These are phyloP conservation scores for Euryodendron excelsum DNA, from an alignment of 148 eudicot species.

Conservation along the genomic window DNA sequence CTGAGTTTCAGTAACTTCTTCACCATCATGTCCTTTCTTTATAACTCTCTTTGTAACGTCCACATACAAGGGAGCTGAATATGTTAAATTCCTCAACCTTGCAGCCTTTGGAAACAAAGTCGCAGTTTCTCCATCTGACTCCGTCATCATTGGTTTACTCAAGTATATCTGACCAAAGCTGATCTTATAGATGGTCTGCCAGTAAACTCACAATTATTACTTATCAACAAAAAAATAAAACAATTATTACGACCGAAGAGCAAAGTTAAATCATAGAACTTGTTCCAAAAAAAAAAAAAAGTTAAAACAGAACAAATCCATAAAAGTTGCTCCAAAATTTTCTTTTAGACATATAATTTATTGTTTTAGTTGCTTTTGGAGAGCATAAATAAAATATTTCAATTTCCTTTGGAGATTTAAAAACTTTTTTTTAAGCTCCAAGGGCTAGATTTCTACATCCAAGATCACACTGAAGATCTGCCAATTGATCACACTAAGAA, in stretches of 20 bases:
- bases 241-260: slow-evolving; percentile 5
- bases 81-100: slow-evolving; percentile 86
- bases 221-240: too few relatives aligned
- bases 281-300: too few relatives aligned
- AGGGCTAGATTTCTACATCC: not conserved
- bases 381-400: not conserved
- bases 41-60: slow-evolving; percentile 85
- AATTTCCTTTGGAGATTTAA: not conserved
- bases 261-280: not conserved
- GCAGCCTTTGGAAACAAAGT: slow-evolving; percentile 98
- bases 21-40: slow-evolving; percentile 96
- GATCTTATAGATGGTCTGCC: slow-evolving; percentile 94
- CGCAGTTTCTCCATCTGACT: slow-evolving; percentile 98
- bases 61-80: slow-evolving; percentile 95
- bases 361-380: not conserved
- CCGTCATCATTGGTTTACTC: slow-evolving; percentile 99
- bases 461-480: not conserved
- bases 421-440: not conserved
- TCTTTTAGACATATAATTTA: not conserved
- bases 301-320: too few relatives aligned
- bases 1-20: slow-evolving; percentile 87
- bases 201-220: not conserved
- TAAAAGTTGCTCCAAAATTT: not conserved
- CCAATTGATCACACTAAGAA: not conserved
- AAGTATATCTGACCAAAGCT: slow-evolving; percentile 91